A percentile compares a stretch with the other conserved stretches of the same genome.
These are phyloP conservation scores for Oropetium thomaeum DNA, from an alignment of 176 grass and related monocot species.

Conservation along the genomic window DNA sequence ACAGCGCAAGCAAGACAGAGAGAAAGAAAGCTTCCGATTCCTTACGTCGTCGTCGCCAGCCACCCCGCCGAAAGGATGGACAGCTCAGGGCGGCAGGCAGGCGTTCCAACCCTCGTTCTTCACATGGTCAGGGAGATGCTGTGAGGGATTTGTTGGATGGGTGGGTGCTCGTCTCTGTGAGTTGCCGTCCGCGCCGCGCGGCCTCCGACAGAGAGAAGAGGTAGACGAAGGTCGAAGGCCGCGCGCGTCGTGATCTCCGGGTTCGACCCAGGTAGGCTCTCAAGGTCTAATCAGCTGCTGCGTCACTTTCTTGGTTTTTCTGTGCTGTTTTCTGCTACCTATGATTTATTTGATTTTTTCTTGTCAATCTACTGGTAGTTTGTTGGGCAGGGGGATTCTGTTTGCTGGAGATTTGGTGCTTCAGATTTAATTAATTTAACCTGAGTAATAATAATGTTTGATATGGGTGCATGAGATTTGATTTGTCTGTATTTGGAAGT, in stretches of 20 bases:
- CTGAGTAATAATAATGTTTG: neutral
- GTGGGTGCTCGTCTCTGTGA: neutral
- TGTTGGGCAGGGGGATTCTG: neutral
- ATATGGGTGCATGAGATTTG: neutral
- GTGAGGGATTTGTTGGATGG: slow-evolving; percentile 23
- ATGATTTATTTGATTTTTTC: neutral
- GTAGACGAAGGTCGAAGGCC: neutral
- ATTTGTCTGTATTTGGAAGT: neutral
- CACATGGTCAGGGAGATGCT: slow-evolving; percentile 26
- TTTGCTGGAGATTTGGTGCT: neutral
- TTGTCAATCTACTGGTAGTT: neutral
- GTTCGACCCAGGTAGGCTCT: slow-evolving; percentile 21
- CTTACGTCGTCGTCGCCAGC: slow-evolving; percentile 33
- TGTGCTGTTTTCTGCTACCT: slow-evolving; percentile 13
- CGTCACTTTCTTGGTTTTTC: slow-evolving; percentile 4
- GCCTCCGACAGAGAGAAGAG: neutral
- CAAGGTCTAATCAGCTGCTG: neutral
- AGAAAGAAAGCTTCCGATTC: slow-evolving; percentile 35
- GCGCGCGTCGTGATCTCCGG: slow-evolving; percentile 29
- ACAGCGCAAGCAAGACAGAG: slow-evolving; percentile 20
- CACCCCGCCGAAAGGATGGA: slow-evolving; percentile 35
- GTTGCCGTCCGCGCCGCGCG: neutral
- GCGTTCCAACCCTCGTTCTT: slow-evolving; percentile 11
- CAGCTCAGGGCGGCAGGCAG: slow-evolving; percentile 17
- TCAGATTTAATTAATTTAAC: neutral